Base-by-base conservation (phyloP, 2,329 filamentous ascomycete species). In the Ophiosphaerella narmari region DNA sequence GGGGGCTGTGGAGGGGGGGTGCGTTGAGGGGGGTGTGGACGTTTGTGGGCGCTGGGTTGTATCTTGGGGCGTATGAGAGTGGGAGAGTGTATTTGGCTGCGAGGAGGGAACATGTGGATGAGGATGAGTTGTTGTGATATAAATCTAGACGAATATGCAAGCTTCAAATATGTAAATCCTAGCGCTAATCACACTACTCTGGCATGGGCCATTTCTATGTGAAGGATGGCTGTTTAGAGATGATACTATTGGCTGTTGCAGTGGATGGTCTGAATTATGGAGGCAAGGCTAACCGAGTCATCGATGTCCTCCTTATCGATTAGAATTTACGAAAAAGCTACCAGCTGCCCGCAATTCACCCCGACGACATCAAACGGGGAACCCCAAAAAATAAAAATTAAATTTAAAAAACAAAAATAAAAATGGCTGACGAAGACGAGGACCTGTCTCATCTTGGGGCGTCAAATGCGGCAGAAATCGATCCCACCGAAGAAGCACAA, bases 11-110 rank as follows among this genome's bases (percentile, higher is more conserved):
- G 72, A 80, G 88, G 31, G 92, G 92, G 6, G 90, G 86, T 2
- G 75, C 82, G 31, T 75, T 96, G 59, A 82, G 92, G 52, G 85
- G 82, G 7, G 82, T 82, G 1, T 96, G 91, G 91, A 94, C 91
- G 12, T 87, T 90, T 46, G 58, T 95, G 5, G 90, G 91, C 0
- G 88, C 88, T 67, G 91, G 91, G 3, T 75, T 96, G 48, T 96
- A 96, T 77, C 75, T 96, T 36, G 90, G 90, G 21, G 87, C 89
- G 37, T 96, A 96, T 74, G 91, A 96, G 72, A 86, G 86, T 57
- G 87, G 89, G 8, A 86, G 90, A 66, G 71, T 79, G 8, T 80
- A 75, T 55, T 52, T 81, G 34, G 78, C 78, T 2, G 65, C 63
- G 7, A 62, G 77, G 52, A 78, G 77, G 3, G 75, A 77, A 26